Evolutionary conservation across 2,329 filamentous ascomycete genomes (phyloP), one percentile per base, ranked within the genome.

Genomic region (Sporothrix phasma): DNA sequence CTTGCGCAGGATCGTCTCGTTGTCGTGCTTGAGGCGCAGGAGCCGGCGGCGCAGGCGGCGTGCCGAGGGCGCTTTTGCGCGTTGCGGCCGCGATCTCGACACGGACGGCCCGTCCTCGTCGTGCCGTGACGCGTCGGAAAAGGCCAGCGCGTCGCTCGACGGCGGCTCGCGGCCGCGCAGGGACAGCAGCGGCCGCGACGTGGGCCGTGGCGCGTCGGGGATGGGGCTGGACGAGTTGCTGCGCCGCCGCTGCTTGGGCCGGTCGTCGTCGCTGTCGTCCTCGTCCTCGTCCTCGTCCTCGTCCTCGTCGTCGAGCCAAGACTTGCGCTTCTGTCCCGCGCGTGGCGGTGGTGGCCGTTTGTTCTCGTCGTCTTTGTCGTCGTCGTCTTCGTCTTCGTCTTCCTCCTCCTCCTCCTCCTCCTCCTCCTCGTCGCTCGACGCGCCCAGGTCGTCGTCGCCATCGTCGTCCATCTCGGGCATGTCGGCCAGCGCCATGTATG

Each of bases 401-500:
- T 63, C 80, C 29, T 79, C 77, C 4, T 84, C 82, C 3, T 81
- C 81, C 8, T 84, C 83, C 34, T 81, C 82, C 17, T 83, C 83
- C 0, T 53, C 88, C 3, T 88, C 87, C 22, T 88, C 82, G 61
- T 81, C 78, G 68, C 88, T 87, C 6, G 87, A 88, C 82, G 86
- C 89, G 73, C 79, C 78, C 3, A 84, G 82, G 7, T 81, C 81
- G 11, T 85, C 84, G 15, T 26, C 39, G 39, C 81, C 81, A 31
- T 87, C 83, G 37, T 94, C 90, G 45, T 90, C 90, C 56, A 96
- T 77, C 54, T 95, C 90, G 0, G 92, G 93, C 92, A 99, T 97
- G 67, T 92, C 88, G 53, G 90, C 80, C 61, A 97, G 19, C n/a
- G 88, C 88, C 68, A 89, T 84, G 72, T 95, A 97, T 45, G 94